Base-by-base conservation (phyloP, 208 protist genomes). In the Leishmania arabica region DNA sequence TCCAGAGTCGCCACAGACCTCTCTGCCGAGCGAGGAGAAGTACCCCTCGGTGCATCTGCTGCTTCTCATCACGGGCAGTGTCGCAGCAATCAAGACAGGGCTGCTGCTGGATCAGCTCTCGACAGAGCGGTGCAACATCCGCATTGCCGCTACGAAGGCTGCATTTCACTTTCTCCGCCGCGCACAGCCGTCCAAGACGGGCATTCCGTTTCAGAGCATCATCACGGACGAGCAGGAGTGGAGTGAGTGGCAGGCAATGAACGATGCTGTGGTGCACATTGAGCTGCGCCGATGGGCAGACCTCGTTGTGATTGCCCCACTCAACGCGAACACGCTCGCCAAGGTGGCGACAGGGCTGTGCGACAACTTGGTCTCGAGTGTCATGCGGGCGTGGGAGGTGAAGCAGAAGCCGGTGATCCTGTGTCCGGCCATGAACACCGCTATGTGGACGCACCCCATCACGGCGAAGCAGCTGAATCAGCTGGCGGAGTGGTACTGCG, bases 361-460 rank as follows among this genome's bases (percentile, higher is more conserved):
- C 84, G 98, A 99, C 85, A 99, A 99, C 86, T 88, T 99, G 40
- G 89, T 99, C 75, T 99, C 95, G 5, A 99, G 96, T 74, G 91
- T 99, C 1, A 94, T 97, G 83, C 93, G 98, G 27, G 98, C 98
- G 58, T 99, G 99, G 98, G 93, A 99, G 75, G 90, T 97, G 58
- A 80, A 80, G 31, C 73, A 89, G 51, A 99, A 98, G 83, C 95
- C 96, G 9, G 89, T 99, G 37, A 82, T 99, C 71, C 81, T 99
- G n/a, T 98, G 97, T 74, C 99, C 99, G 5, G 98, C 99, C 21
- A 99, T 99, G 99, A 99, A 99, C 91, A 99, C 99, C 9, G 86
- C 96, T 80, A 99, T 99, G 99, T 99, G 97, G 96, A 94, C 89
- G 31, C 98, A 99, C 85, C 98, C 97, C 42, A 81, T 99, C 74